Percentiles rank a stretch among this genome's conserved stretches.
These are phyloP conservation scores for Hypoxylon sp. DNA, from an alignment of 2,329 filamentous ascomycete genomes.

Conservation along the genomic window DNA sequence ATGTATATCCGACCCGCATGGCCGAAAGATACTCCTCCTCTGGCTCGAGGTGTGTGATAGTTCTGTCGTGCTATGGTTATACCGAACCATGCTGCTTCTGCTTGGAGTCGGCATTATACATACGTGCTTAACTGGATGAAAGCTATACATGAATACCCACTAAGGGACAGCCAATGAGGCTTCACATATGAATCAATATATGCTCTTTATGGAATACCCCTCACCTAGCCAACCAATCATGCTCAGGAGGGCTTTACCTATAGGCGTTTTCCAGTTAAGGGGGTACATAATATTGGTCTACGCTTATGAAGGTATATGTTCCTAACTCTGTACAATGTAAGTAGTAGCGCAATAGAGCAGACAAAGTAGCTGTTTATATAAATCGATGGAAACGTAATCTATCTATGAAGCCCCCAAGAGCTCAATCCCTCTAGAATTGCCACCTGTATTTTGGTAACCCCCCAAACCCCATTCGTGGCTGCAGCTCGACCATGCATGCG, in stretches of 20 bases:
- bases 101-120: background rate
- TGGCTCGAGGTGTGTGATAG: background rate
- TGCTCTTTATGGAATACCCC: slow-evolving; percentile 2
- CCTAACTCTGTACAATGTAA: background rate
- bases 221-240: background rate
- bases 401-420: too few relatives aligned
- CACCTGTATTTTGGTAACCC: background rate
- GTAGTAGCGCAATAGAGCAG: background rate
- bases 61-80: background rate
- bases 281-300: background rate
- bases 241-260: background rate
- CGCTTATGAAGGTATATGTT: background rate
- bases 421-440: background rate
- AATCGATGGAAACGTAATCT: too few relatives aligned
- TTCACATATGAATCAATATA: background rate
- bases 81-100: background rate
- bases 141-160: background rate
- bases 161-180: background rate
- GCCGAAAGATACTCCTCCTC: background rate
- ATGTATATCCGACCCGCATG: background rate
- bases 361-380: too few relatives aligned
- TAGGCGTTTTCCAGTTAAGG: background rate
- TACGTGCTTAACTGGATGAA: background rate
- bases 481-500: background rate
- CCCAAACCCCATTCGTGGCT: background rate